Evolutionary conservation across 2,329 filamentous ascomycete genomes (phyloP), one percentile per base, ranked within the genome.

Genomic region (Colletotrichum agaves): DNA sequence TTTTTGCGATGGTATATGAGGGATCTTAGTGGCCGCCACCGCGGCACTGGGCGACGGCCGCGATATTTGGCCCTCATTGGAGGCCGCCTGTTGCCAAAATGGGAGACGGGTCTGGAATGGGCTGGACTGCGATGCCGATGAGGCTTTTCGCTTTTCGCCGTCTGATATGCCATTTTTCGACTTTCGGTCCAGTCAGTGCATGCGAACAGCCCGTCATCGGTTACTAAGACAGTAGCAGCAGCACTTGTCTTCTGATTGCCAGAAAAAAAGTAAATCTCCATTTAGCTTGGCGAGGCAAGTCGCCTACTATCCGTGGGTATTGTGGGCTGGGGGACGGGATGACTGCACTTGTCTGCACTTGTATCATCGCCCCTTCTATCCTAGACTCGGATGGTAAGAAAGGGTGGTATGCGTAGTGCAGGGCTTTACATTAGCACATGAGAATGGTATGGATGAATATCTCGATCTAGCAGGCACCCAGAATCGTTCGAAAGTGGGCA

Each of bases 21-120:
- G 56, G 55, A 69, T 62, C 50, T 69, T 49, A 69, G 63, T 69
- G 66, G 66, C 63, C 63, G 66, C 63, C 63, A 67, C 66, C 66
- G 11, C 46, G 62, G 61, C 62, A 21, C 43, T 66, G 27, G 21
- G 58, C 27, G 62, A 69, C 52, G 33, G 66, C 56, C 62, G 49
- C 56, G 19, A 49, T 19, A 62, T n/a, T 31, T 41, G 62, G 62
- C 57, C 68, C 60, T 65, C 60, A 70, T 69, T 70, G 65, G 68
- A 70, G 68, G 65, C 68, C 68, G 64, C 64, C 68, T 61, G 49
- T 37, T 64, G 37, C 59, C 59, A 59, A 53, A 59, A 63, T 13
- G 55, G 59, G 58, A 44, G 59, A 46, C 49, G 23, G 23, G 53
- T 52, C 46, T 59, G 61, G 61, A 60, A 64, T 59, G 46, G 53